These are phyloP conservation scores for Scheffersomyces spartinae DNA, from an alignment of 805 yeast species.

Conservation along the genomic window DNA sequence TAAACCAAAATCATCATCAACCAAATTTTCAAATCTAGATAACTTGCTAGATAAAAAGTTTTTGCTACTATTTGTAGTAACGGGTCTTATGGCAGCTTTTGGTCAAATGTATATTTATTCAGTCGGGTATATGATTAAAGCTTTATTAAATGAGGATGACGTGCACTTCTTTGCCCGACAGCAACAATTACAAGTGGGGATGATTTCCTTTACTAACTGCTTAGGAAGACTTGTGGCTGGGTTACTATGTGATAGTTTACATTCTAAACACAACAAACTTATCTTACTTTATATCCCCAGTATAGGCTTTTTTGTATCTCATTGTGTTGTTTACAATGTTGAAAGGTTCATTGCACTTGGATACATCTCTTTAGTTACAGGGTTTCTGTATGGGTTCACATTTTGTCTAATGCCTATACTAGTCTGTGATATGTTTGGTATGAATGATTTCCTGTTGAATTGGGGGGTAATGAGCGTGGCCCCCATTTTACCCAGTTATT, in stretches of 20 bases:
- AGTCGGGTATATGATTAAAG: slow-evolving; percentile 35
- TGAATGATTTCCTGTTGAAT: slow-evolving; percentile 52
- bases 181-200: slow-evolving; percentile 64
- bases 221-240: slow-evolving; percentile 58
- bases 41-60: too few species aligned
- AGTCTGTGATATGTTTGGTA: slow-evolving; percentile 64
- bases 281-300: slow-evolving; percentile 46
- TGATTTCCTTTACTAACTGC: slow-evolving; percentile 59
- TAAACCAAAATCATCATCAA: slow-evolving; percentile 5
- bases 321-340: slow-evolving; percentile 31
- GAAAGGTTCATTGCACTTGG: slow-evolving; percentile 29
- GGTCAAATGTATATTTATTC: slow-evolving; percentile 39
- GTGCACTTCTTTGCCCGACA: slow-evolving; percentile 35
- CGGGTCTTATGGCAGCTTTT: slow-evolving; percentile 29
- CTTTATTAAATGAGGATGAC: slow-evolving; percentile 17
- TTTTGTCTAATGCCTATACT: slow-evolving; percentile 70
- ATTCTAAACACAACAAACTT: slow-evolving; percentile 33
- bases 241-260: slow-evolving; percentile 48
- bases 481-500: slow-evolving; percentile 50
- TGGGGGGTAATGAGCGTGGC: slow-evolving; percentile 66
- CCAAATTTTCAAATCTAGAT: too few species aligned
- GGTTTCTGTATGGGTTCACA: slow-evolving; percentile 62
- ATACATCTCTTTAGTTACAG: slow-evolving; percentile 43
- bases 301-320: slow-evolving; percentile 35
- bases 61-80: slow-evolving; percentile 26